Conservation (phyloP, 495 filamentous ascomycete genomes). For the Pyrenopolyporus hunteri region DNA sequence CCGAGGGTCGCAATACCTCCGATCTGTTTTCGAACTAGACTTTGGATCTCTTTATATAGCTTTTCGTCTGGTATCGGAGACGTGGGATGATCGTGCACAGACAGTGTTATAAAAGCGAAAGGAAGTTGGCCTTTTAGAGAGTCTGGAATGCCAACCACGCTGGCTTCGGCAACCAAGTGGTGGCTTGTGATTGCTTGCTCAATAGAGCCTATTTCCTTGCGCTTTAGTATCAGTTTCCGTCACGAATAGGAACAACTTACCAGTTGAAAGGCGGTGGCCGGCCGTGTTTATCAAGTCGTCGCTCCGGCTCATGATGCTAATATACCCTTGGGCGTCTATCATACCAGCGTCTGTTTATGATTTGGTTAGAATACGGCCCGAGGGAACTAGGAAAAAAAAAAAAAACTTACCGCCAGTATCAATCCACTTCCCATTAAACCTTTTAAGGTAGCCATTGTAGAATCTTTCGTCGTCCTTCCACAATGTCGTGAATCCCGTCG, state of each 20-base stretch:
- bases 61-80: slow-evolving; percentile 52
- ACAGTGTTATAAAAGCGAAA: slow-evolving; percentile 81
- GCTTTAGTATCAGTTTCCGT: neutral
- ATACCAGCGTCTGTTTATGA: slow-evolving; percentile 72
- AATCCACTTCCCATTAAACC: slow-evolving; percentile 80
- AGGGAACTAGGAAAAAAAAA: neutral
- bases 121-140: slow-evolving; percentile 86
- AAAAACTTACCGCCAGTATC: slow-evolving; percentile 70
- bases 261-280: slow-evolving; percentile 89
- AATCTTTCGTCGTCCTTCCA: slow-evolving; percentile 86
- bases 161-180: slow-evolving; percentile 76
- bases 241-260: slow-evolving; percentile 49
- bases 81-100: slow-evolving; percentile 52
- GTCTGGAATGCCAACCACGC: slow-evolving; percentile 85
- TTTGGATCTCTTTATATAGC: slow-evolving; percentile 63
- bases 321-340: slow-evolving; percentile 80
- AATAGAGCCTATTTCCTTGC: slow-evolving; percentile 64
- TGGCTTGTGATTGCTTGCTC: slow-evolving; percentile 89
- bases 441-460: slow-evolving; percentile 77
- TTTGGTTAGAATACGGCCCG: slow-evolving; percentile 9
- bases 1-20: slow-evolving; percentile 85
- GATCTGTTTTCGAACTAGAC: slow-evolving; percentile 77
- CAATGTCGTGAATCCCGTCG: slow-evolving; percentile 82
- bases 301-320: slow-evolving; percentile 82
- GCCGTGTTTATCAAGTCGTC: slow-evolving; percentile 97